Base-by-base conservation (phyloP, 2,329 filamentous ascomycete species). In the Pyricularia grisea region DNA sequence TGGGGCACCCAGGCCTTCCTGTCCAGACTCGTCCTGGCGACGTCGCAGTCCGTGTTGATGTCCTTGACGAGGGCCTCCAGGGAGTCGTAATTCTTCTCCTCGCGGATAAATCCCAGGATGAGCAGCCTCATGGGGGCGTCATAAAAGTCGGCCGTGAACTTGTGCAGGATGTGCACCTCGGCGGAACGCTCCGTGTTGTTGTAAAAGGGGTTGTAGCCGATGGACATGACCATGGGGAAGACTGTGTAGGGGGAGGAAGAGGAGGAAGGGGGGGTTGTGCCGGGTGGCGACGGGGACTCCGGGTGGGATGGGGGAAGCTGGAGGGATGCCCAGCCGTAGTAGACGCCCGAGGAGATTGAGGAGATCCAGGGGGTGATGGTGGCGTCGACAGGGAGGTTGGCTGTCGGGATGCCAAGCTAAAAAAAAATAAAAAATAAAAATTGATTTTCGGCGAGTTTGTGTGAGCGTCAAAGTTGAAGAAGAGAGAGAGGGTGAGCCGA, bases 141-240 rank as follows among this genome's bases (percentile, higher is more conserved):
- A 80, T 98, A 98, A 78, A 99, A 99, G 77, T 98, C 93, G 58
- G 84, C 81, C 1, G 80, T 78, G 77, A 97, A 97, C 63, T 83
- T 78, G 75, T 92, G 89, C 60, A 64, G 50, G 30, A 65, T 61
- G 81, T 97, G 93, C 69, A 97, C 93, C 84, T 97, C 93, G 76
- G 95, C 93, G 71, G 88, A 92, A 71, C 92, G 89, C 65, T 92
- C 88, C 4, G 86, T 89, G 84, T 99, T 98, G 78, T 94, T 93
- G 85, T 97, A 99, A 81, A 94, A 98, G 0, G 95, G 95, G 80
- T 98, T 99, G 86, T 94, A 98, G 64, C 95, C 95, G 73, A 97
- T 94, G 71, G 89, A 92, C 90, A 97, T 92, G 73, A 97, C 93
- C 86, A 96, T 95, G 0, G 92, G 92, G 79, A 90, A 92, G 69